Evolutionary conservation across 1,139 yeast genomes (phyloP), one percentile per base, ranked within the genome.

Genomic region (Pichia sp.): DNA sequence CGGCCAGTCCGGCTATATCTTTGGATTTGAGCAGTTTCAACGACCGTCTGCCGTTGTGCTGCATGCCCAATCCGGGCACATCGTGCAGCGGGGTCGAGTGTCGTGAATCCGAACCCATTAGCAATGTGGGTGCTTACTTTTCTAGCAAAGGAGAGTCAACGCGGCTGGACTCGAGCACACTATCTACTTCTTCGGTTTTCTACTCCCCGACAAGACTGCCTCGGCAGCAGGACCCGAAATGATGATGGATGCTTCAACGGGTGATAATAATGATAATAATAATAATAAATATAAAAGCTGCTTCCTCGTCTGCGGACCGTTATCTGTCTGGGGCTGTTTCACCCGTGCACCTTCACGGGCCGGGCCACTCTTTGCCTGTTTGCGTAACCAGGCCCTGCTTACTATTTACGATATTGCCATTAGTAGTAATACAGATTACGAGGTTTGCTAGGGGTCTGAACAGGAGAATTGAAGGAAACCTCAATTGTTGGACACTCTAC

Each of bases 101-200:
- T 46, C 41, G n/a, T 15, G 40, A 31, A n/a, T 46, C 40, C 4
- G 49, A 46, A 46, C 40, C 49, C 49, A 46, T 46, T 32, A 46
- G 49, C 49, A 46, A 46, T 8, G 40, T 15, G 10, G 4, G 15
- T 31, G 38, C 38, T 11, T 34, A 13, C n/a, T 34, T 34, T 34
- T 34, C 38, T 34, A 34, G 38, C 38, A 34, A 34, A 34, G 38
- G n/a, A 13, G 38, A 10, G 11, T 11, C 38, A 13, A 34, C 8
- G 38, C 11, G 11, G 38, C 8, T 10, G 11, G 38, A 34, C 38
- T 10, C 11, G n/a, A 5, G 29, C 29, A 26, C 29, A 26, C 5
- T 26, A 26, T 26, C 29, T 26, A 5, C 29, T 26, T 4, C 29
- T 5, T 26, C 7, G 7, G 29, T 26, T 26, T 4, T 26, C 29